These are phyloP conservation scores for Botrytis pseudocinerea DNA, from an alignment of 2,329 filamentous ascomycete species.

Conservation along the genomic window DNA sequence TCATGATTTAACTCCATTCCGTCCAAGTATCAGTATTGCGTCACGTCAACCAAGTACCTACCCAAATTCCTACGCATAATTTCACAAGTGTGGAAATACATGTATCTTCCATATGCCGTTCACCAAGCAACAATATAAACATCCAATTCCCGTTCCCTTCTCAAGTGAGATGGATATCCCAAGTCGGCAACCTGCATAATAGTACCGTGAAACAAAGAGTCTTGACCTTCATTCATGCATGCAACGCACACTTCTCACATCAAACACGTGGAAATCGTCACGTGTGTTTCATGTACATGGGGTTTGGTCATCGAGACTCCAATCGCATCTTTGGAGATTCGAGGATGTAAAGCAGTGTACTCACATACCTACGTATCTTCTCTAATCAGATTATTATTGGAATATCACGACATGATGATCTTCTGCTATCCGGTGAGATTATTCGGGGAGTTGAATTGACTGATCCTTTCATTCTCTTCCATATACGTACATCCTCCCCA, in stretches of 20 bases:
- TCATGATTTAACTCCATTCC: slow-evolving; percentile 4
- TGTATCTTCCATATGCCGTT: neutral
- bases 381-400: neutral
- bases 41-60: neutral
- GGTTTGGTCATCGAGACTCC: neutral
- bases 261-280: neutral
- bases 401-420: neutral
- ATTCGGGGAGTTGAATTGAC: too few relatives aligned
- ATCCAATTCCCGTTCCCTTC: too few relatives aligned
- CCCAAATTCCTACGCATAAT: neutral
- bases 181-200: too few relatives aligned
- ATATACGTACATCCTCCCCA: neutral
- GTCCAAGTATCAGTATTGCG: neutral
- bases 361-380: neutral
- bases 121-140: neutral
- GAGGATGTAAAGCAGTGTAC: neutral
- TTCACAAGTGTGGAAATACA: slow-evolving; percentile 1
- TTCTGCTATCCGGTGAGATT: neutral
- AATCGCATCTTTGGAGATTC: neutral
- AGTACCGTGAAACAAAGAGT: neutral
- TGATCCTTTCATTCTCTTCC: neutral
- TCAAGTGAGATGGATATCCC: neutral
- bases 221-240: slow-evolving; percentile 5
- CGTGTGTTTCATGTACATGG: slow-evolving; percentile 9
- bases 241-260: neutral